phyloP scores from a whole-genome alignment of 495 filamentous ascomycete genomes.

The Aspergillus saccharolyticus region DNA sequence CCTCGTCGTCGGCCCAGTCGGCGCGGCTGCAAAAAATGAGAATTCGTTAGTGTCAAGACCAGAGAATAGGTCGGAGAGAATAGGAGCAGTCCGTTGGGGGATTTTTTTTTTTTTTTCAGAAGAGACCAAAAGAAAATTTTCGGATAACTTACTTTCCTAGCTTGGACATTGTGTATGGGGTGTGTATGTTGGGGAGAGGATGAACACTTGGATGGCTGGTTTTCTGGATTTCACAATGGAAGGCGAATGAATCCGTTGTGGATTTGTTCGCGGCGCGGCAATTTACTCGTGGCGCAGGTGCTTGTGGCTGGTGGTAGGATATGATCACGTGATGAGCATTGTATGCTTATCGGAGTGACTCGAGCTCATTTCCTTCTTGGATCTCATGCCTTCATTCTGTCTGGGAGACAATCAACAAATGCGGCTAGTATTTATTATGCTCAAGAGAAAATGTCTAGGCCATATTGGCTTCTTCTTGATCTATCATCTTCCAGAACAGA shows the following conservation, averaged over 20 bases:
- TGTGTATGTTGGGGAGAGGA: neutral
- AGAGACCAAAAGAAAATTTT: neutral
- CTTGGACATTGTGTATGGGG: constrained; percentile 40
- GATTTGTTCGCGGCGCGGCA: constrained; percentile 40
- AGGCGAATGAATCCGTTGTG: constrained; percentile 42
- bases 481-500: too few species aligned
- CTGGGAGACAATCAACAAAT: too few species aligned
- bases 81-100: neutral
- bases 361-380: too few species aligned
- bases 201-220: constrained; percentile 30
- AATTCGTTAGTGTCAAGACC: too few species aligned
- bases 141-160: constrained; percentile 40
- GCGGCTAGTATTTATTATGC: too few species aligned
- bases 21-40: constrained; percentile 46
- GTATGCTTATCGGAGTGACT: too few species aligned
- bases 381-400: too few species aligned
- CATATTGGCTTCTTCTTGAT: too few species aligned
- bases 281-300: constrained; percentile 33
- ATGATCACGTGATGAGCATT: constrained; percentile 26
- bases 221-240: constrained; percentile 43
- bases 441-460: too few species aligned
- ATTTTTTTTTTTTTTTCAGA: too few species aligned
- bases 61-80: constrained; percentile 5
- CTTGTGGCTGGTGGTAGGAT: constrained; percentile 27
- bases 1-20: constrained; percentile 97